Base-by-base conservation (phyloP, 2,329 filamentous ascomycete species). In the Trichophyton schoenleinii region DNA sequence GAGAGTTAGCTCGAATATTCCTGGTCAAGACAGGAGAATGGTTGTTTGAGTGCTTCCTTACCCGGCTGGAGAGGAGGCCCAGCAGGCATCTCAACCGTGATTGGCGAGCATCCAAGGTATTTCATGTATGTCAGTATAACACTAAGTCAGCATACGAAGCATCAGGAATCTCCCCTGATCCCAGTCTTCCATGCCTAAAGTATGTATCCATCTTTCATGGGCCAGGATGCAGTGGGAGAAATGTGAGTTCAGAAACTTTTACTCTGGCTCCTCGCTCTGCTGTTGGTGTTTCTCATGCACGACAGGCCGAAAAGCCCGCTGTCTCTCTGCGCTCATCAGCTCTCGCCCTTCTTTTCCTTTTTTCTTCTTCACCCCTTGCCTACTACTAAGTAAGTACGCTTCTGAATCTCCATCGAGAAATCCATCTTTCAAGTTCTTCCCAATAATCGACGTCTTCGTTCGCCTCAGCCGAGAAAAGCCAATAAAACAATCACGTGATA, bases 211-310 rank as follows among this genome's bases (percentile, higher is more conserved):
- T 49, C 20, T 1, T 36, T 13, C 34, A 25, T 11, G 13, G 46
- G 22, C 46, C 25, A 15, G 46, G 46, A 49, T 49, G 25, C 34
- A 49, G 25, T 44, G 20, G 22, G 46, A 22, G 11, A 49, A 49
- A 49, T 49, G 46, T 49, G 46, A 49, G 46, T 49, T 49, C 46
- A 49, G 46, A 49, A 49, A 49, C n/a, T 49, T 49, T 49, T 28
- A 25, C 20, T 15, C 46, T 25, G 46, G 46, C 22, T 7, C 20
- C 34, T 11, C 9, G 1, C 34, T 36, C 34, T 4, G 34, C 34
- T 36, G 34, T 36, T 11, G 34, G 20, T 49, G 46, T 20, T 22
- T 28, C 20, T 48, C n/a, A 49, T 49, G 46, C 46, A 49, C 46
- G 4, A 25, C 20, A 28, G 20, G 11, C 44, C 44, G 44, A 48